Conservation (phyloP, 305 asterid species). For the Salvia sclarea region DNA sequence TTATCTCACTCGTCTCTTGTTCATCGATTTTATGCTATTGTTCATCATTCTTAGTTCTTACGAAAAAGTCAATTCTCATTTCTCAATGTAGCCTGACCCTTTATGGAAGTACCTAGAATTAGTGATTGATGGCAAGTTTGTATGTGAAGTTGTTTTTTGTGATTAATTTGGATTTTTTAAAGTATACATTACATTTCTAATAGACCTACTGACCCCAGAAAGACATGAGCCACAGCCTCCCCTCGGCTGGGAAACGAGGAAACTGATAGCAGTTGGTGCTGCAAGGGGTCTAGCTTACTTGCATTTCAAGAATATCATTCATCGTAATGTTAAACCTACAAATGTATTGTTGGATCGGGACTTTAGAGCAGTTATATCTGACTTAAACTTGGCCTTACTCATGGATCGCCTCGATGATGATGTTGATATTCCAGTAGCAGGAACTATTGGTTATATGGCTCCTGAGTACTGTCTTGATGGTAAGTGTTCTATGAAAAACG, state of each 20-base stretch:
- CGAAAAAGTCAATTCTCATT: no score
- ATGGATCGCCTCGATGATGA: conserved; percentile 51
- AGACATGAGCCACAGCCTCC: background rate
- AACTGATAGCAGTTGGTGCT: conserved; percentile 49
- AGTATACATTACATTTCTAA: background rate
- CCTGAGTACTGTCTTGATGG: conserved; percentile 54
- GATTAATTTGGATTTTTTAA: background rate
- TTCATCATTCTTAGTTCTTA: no score
- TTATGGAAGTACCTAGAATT: background rate
- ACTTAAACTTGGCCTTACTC: conserved; percentile 55
- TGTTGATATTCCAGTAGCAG: conserved; percentile 47
- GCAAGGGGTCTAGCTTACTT: conserved; percentile 67
- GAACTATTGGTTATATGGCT: conserved; percentile 56
- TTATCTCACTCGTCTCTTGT: no score
- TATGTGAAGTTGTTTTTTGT: background rate
- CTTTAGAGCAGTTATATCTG: conserved; percentile 65
- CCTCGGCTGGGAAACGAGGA: background rate
- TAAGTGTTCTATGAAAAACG: conserved; percentile 55
- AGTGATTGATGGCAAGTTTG: background rate
- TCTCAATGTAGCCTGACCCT: no score
- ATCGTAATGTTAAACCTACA: conserved; percentile 64
- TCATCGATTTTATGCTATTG: no score
- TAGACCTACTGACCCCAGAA: background rate
- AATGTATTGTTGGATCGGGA: conserved; percentile 58
- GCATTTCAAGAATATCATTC: conserved; percentile 64